Base-by-base conservation (phyloP, 495 filamentous ascomycete genomes). In the Hypomontagnella submonticulosa region DNA sequence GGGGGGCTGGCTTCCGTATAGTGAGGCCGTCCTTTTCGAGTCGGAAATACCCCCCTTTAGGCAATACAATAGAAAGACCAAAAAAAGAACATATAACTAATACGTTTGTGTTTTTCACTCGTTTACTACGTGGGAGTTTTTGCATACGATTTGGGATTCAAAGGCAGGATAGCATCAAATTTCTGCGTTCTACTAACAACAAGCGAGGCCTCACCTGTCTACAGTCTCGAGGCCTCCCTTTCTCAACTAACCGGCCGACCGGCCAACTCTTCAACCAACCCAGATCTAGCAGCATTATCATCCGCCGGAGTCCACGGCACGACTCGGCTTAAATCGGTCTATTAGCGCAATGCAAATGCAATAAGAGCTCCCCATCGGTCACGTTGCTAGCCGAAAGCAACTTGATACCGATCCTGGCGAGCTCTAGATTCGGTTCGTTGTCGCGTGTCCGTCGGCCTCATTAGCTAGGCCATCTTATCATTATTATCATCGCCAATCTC, bases 21-120 rank as follows among this genome's bases (percentile, higher is more conserved):
- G 16, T 4, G 33, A 38, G 34, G 49, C 12, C 36, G 33, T 18
- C 38, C 33, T n/a, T 27, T 65, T 57, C 34, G 59, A 50, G 65
- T 58, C 48, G 65, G 65, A 68, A 68, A 68, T 68, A 68, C 65
- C 59, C 59, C 65, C 60, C 59, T 67, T 65, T 48, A 46, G 44
- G 27, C 13, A 44, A 57, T 27, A 27, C n/a, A 36, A 32, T 57
- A 61, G 44, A 61, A 47, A 27, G 23, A 27, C 2, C 2, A 27
- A 2, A 27, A 3, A 27, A 27, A 27, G 6, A 2, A 27, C 2
- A 27, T 6, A 27, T 27, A 27, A 27, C 23, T 27, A 27, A 2
- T 27, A 27, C 6, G 23, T 27, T 3, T 27, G 2, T 27, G 23
- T 27, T 2, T 27, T 27, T 27, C n/a, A 27, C 23, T 27, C 2